Percentiles rank a stretch among this genome's conserved stretches.
Conservation (phyloP, 192 early-diverging fungal species). For the Coemansia sp. region DNA sequence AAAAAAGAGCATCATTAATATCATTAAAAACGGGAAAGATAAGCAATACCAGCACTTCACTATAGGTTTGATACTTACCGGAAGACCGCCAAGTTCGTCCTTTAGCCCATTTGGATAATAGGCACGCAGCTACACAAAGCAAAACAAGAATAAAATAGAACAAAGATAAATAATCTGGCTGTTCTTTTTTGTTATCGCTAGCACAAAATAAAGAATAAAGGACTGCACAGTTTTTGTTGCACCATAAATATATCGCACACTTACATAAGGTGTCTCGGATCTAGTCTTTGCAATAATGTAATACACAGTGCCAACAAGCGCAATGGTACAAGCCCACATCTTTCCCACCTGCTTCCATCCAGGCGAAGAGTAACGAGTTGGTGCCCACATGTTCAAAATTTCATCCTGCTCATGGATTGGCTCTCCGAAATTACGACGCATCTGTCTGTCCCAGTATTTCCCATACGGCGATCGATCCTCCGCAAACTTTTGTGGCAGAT, state of each 20-base stretch:
- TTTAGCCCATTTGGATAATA: constrained; percentile 70
- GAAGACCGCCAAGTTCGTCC: constrained; percentile 61
- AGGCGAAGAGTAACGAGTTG: constrained; percentile 60
- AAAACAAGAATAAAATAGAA: background rate
- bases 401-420: constrained; percentile 72
- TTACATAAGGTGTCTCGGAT: constrained; percentile 60
- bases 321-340: constrained; percentile 57
- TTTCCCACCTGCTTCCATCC: constrained; percentile 60
- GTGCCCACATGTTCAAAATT: constrained; percentile 67
- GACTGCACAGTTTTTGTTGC: background rate
- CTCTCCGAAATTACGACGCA: constrained; percentile 77
- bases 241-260: constrained; percentile 17
- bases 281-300: constrained; percentile 55
- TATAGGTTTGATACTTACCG: constrained; percentile 13
- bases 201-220: background rate
- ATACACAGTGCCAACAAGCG: constrained; percentile 58
- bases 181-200: background rate
- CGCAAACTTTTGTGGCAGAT: constrained; percentile 64
- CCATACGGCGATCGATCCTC: constrained; percentile 65
- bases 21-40: background rate
- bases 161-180: background rate
- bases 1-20: background rate
- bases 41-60: background rate
- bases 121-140: constrained; percentile 50
- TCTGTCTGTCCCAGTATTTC: constrained; percentile 70